These are phyloP conservation scores for Termitomyces sp. DNA, from an alignment of 768 basidiomycete species.

Conservation along the genomic window DNA sequence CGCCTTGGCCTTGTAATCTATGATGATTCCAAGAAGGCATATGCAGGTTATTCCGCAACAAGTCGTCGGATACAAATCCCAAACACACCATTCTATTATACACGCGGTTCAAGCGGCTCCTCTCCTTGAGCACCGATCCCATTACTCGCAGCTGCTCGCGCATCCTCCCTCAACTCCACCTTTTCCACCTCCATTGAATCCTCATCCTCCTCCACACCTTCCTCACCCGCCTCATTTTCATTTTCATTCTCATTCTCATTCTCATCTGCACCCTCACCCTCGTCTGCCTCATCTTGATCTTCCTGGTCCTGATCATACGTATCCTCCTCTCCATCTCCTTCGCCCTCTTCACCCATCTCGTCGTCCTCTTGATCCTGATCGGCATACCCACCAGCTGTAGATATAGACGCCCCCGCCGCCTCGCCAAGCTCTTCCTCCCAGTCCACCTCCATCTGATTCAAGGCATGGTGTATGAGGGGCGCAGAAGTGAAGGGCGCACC, in stretches of 20 bases:
- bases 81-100: neutral
- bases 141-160: neutral
- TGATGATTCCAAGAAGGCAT: too few species aligned
- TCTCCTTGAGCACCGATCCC: neutral
- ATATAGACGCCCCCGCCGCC: constrained; percentile 18
- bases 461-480: constrained; percentile 14
- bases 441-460: constrained; percentile 26
- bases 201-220: constrained; percentile 25
- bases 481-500: constrained; percentile 25
- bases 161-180: neutral
- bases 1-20: too few species aligned
- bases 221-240: constrained; percentile 22
- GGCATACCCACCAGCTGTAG: constrained; percentile 7
- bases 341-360: constrained; percentile 14
- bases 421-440: constrained; percentile 21
- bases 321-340: constrained; percentile 20
- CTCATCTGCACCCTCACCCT: constrained; percentile 27
- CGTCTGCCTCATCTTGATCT: constrained; percentile 23
- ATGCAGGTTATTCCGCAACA: too few species aligned
- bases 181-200: constrained; percentile 27
- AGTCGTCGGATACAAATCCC: too few species aligned
- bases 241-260: constrained; percentile 27
- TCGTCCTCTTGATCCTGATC: constrained; percentile 15
- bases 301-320: constrained; percentile 15
- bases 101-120: neutral